Percentiles rank a stretch among this genome's conserved stretches.
These are phyloP conservation scores for Takashimella koratensis DNA, from an alignment of 1,284 basidiomycete species.

Conservation along the genomic window DNA sequence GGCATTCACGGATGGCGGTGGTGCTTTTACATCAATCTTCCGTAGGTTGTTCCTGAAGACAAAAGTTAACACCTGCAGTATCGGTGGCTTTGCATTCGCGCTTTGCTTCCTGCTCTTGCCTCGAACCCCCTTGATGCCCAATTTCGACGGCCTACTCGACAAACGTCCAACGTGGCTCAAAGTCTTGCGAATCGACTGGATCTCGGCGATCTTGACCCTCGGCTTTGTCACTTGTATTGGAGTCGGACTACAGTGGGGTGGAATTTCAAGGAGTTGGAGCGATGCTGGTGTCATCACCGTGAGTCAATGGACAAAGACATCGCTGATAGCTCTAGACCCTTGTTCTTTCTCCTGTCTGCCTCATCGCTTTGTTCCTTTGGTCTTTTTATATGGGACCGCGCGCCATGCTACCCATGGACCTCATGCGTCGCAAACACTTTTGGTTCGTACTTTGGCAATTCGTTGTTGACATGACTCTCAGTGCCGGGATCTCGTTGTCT, in stretches of 20 bases:
- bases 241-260: constrained; percentile 26
- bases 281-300: constrained; percentile 19
- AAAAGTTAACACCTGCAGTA: constrained; percentile 4
- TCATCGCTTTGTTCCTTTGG: constrained; percentile 19
- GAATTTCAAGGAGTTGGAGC: constrained; percentile 21
- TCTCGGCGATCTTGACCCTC: constrained; percentile 16
- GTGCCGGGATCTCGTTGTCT: constrained; percentile 17
- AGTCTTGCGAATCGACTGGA: constrained; percentile 25
- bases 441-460: constrained; percentile 19
- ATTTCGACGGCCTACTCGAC: constrained; percentile 20
- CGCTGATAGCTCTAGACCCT: constrained; percentile 10
- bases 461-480: constrained; percentile 17
- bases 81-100: constrained; percentile 17
- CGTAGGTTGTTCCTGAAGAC: neutral
- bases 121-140: constrained; percentile 9
- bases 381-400: constrained; percentile 13
- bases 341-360: constrained; percentile 13
- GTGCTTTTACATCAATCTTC: constrained; percentile 33
- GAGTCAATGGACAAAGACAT: constrained; percentile 3
- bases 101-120: constrained; percentile 19
- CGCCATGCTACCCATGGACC: constrained; percentile 26
- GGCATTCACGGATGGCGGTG: constrained; percentile 22
- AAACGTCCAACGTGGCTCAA: constrained; percentile 12
- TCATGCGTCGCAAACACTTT: constrained; percentile 21
- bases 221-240: constrained; percentile 27